Evolutionary conservation across 306 rosid genomes (phyloP).

Genomic region (Prunus persica): DNA sequence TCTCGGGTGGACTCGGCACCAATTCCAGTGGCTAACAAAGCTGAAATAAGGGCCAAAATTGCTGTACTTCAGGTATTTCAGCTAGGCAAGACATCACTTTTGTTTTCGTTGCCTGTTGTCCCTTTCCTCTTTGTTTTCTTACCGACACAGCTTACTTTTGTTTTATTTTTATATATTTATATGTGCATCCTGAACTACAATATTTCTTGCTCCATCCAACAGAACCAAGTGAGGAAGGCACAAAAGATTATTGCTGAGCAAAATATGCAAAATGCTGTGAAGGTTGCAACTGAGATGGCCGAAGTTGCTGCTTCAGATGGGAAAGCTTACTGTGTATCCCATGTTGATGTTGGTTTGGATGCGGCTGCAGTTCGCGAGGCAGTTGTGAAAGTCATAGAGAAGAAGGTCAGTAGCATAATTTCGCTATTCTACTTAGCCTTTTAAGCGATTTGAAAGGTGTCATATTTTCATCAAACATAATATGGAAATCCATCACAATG

Average conservation of each 20-base stretch:
- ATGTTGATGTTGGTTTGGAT: conserved; percentile 85
- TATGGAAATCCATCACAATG: background rate
- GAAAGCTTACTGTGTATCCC: conserved; percentile 68
- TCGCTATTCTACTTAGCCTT: conserved; percentile 6
- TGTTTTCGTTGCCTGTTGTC: background rate
- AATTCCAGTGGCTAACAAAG: conserved; percentile 86
- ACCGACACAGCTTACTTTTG: background rate
- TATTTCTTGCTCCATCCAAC: background rate
- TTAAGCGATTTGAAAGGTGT: background rate
- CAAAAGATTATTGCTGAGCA: conserved; percentile 88
- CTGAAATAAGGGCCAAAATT: conserved; percentile 73
- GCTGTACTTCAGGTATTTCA: conserved; percentile 62
- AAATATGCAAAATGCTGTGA: conserved; percentile 73
- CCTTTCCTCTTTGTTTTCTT: conserved; percentile 10
- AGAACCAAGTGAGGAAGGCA: conserved; percentile 79
- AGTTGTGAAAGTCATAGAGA: conserved; percentile 66
- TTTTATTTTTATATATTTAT: background rate
- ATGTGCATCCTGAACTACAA: background rate
- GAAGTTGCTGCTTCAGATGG: conserved; percentile 67
- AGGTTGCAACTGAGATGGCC: conserved; percentile 61
- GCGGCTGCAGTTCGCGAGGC: conserved; percentile 97
- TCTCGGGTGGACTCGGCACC: conserved; percentile 70
- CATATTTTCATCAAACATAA: background rate
- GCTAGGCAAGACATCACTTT: background rate
- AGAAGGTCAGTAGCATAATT: conserved; percentile 55